Evolutionary conservation across 257 asterid genomes (phyloP).

Genomic region (Salvia miltiorrhiza): DNA sequence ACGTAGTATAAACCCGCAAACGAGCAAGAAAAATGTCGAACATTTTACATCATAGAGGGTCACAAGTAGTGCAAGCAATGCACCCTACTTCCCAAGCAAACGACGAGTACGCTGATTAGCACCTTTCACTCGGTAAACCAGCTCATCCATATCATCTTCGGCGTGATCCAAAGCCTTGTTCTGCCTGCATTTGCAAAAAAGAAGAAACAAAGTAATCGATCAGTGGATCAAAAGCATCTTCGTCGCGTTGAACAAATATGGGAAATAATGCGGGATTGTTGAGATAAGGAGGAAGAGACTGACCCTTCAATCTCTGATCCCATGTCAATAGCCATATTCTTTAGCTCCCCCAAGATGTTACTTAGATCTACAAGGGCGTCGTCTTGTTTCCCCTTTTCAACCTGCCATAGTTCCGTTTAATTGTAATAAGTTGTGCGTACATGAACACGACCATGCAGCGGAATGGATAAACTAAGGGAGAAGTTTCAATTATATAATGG

Average conservation of each 20-base stretch:
- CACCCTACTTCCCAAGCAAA: constrained; percentile 52
- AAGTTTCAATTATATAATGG: neutral
- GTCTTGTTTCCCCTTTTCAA: constrained; percentile 61
- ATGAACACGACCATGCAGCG: neutral
- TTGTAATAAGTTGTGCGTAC: neutral
- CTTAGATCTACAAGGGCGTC: constrained; percentile 61
- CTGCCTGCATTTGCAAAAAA: constrained; percentile 42
- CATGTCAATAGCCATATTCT: constrained; percentile 78
- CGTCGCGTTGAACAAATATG: neutral
- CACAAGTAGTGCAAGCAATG: too few relatives aligned
- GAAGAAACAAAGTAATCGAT: neutral
- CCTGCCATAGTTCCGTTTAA: constrained; percentile 36
- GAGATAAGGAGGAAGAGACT: constrained; percentile 2
- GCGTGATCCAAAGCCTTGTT: constrained; percentile 51
- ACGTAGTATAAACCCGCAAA: neutral
- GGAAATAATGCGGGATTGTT: neutral
- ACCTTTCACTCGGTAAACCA: constrained; percentile 49
- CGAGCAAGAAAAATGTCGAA: neutral
- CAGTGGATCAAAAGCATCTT: neutral
- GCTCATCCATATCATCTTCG: constrained; percentile 57
- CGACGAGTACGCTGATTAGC: constrained; percentile 56
- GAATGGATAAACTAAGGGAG: neutral
- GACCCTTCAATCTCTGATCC: constrained; percentile 74
- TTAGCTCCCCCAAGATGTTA: constrained; percentile 59
- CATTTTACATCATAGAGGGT: neutral